Percentiles rank a stretch among this genome's conserved stretches.
phyloP scores from a whole-genome alignment of 108 stramenopile species.

The Skeletonema menzelii region DNA sequence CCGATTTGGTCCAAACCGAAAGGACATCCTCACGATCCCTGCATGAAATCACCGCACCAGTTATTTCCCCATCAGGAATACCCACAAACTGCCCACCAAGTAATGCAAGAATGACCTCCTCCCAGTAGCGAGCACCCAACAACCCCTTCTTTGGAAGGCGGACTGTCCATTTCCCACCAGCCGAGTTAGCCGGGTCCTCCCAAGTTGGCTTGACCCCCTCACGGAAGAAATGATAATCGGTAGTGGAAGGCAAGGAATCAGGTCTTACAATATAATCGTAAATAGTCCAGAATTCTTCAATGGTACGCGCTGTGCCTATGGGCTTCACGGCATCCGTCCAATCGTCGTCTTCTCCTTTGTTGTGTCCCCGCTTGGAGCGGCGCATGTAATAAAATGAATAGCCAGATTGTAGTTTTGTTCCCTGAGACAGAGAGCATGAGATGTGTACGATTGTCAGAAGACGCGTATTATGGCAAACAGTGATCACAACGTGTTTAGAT shows the following conservation, averaged over 20 bases:
- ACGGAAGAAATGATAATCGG: conserved; percentile 94
- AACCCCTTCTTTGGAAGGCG: conserved; percentile 81
- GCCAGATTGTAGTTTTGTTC: conserved; percentile 34
- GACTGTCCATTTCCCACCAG: conserved; percentile 95
- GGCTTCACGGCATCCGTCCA: conserved; percentile 71
- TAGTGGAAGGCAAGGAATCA: conserved; percentile 73
- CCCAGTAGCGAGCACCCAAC: conserved; percentile 87
- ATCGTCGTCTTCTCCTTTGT: conserved; percentile 27
- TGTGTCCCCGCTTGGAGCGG: conserved; percentile 54
- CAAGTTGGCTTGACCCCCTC: conserved; percentile 96
- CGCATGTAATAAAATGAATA: conserved; percentile 82
- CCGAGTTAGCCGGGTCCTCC: conserved; percentile 91
- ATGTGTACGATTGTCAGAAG: background rate
- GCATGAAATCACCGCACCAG: conserved; percentile 91
- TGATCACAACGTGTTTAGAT: background rate
- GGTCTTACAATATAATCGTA: conserved; percentile 90
- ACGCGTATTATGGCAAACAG: background rate
- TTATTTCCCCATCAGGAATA: conserved; percentile 86
- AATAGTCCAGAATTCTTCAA: conserved; percentile 91
- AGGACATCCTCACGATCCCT: conserved; percentile 94
- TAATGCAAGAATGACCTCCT: conserved; percentile 91
- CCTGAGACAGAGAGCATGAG: background rate
- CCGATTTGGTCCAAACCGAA: conserved; percentile 90
- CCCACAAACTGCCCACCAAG: conserved; percentile 92
- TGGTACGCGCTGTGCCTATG: conserved; percentile 84